Evolutionary conservation across 768 basidiomycete genomes (phyloP), one percentile per base, ranked within the genome.

Genomic region (Leccinum broughii): DNA sequence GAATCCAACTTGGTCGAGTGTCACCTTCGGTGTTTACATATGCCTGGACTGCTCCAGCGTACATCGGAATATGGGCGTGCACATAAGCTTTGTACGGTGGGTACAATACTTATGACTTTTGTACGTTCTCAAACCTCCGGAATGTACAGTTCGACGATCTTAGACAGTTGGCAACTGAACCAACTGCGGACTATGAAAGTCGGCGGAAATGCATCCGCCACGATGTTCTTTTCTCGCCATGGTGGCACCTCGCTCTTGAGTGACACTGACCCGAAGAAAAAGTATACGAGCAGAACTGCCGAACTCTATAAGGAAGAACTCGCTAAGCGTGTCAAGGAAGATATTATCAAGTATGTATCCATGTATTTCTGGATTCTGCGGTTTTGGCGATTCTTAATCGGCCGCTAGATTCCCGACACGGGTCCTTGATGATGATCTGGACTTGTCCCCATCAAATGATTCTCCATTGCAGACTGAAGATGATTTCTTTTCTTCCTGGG

Each of bases 401-500:
- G 15, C 44, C 20, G 5, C 39, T 64, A 95, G 93, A 66, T 93
- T 83, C 71, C 92, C 94, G 0, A 77, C 83, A 26, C 85, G 89
- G 15, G 87, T 94, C 56, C 76, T 84, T 54, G 81, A 95, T n/a
- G 95, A 97, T 26, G 95, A 94, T n/a, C 77, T 86, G 56, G 88
- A 86, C 24, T 71, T 77, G 3, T 57, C 75, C 7, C 66, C 77
- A 48, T 62, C 77, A 4, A 48, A 79, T 9, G 71, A 81, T n/a
- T 75, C 68, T 32, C 78, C 76, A 57, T 71, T 72, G 61, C 79
- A 81, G 49, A 76, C 77, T 0, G 93, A 93, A 55, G 95, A 97
- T 9, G 95, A 98, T 72, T 99, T 99, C 76, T 99, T 98, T 77
- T 87, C 92, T 51, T 90, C 92, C 28, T 98, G 96, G 95, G 94